Evolutionary conservation across 1,139 yeast species (phyloP), one percentile per base, ranked within the genome.

Genomic region (Hemisphaericaspora lyxosophila): DNA sequence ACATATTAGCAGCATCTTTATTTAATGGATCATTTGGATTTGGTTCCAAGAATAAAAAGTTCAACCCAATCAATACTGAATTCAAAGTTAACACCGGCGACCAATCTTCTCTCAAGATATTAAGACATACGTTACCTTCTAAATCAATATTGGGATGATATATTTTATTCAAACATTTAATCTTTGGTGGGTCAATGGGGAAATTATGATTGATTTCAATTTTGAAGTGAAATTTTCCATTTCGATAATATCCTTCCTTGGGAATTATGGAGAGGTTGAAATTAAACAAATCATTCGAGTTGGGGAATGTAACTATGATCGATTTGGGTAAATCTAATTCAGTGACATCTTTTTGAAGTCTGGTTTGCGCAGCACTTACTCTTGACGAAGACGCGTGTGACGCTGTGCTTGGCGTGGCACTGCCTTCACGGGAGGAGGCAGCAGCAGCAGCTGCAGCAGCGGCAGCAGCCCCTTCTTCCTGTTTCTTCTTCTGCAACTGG

Each of bases 61-160:
- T 80, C 44, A 92, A 70, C 0, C 98, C 98, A 36, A 90, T 83
- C 48, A 90, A 71, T 16, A 92, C 81, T 5, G 92, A 74, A 57
- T 85, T 88, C 54, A 92, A 67, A 46, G 84, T 86, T 49, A 92
- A 71, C 2, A 89, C 96, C 0, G 98, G 97, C 24, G 92, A 82
- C 98, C 98, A 92, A 59, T 90, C 97, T 59, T 89, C 96, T 47
- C 97, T 69, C 44, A 92, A 68, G 31, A 92, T 89, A 57, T 92
- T 90, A 43, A 92, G 72, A 55, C 98, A 92, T 18, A 92, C 86
- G 54, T 89, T 90, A 1, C 98, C 98, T 34, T 85, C 84, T 18
- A 80, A 59, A 58, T 90, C 97, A 46, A 90, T 90, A 55, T 92
- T 92, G 13, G 98, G 98, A 57, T 92, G 98, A 61, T 86, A 92